Evolutionary conservation across 2,329 filamentous ascomycete species (phyloP), one percentile per base, ranked within the genome.

Genomic region (Delphinella strobiligena): DNA sequence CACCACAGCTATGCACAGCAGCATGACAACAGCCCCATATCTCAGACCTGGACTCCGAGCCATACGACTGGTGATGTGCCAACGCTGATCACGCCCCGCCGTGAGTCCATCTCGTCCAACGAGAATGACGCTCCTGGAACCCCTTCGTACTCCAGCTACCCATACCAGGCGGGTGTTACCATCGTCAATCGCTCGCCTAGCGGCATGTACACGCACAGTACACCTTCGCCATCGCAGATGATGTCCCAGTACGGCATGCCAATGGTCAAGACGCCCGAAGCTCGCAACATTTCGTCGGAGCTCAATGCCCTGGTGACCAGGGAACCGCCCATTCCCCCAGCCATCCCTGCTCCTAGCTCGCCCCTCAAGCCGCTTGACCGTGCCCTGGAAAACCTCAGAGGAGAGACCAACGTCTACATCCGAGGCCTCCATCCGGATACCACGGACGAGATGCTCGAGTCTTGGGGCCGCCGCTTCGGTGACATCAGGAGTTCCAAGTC

Each of bases 381-480:
- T 61, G 93, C 88, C 55, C 71, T 98, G 36, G 85, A 94, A 63
- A 96, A 96, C 54, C 82, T 87, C 43, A 91, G 83, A 35, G 88
- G 88, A 33, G 94, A 96, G 56, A 91, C 87, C 47, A 98, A 98
- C 54, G 89, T 98, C 48, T 98, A 98, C 68, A 95, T 98, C 48
- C 85, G 91, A 45, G 93, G 93, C 14, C 80, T 98, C 46, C 83
- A 93, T 47, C 89, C 91, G 0, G 89, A 93, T 52, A 98, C 89
- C 1, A 91, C 93, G 36, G 91, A 98, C 54, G 83, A 93, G 36
- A 80, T 93, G 56, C 69, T 98, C 14, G 74, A 82, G 51, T 71
- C 72, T 32, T 96, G 91, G 64, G 82, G 89, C 32, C 71, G 76
- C 50, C 83, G 89, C 37, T 98, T 96, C 56, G 93, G 91, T 31